These are phyloP conservation scores for Stellera chamaejasme DNA, from an alignment of 345 rosid genomes.

Conservation along the genomic window DNA sequence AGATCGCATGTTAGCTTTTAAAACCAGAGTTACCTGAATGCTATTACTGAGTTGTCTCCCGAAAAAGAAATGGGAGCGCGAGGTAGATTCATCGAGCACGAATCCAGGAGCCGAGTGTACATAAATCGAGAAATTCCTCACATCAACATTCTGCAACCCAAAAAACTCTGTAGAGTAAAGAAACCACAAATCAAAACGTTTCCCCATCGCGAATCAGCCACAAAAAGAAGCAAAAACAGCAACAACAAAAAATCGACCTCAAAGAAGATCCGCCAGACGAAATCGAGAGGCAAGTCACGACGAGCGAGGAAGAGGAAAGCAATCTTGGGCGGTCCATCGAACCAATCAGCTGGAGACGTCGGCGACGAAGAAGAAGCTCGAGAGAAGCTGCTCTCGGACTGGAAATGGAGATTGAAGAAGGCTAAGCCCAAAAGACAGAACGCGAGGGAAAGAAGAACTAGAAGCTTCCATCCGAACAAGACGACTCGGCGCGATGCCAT, in stretches of 20 bases:
- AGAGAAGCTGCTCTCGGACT: slow-evolving; percentile 1
- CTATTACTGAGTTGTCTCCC: neutral
- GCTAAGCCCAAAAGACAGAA: slow-evolving; percentile 28
- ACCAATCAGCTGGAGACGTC: neutral
- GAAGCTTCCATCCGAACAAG: slow-evolving; percentile 36
- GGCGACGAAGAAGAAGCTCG: neutral
- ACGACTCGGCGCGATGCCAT: slow-evolving; percentile 16
- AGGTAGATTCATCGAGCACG: slow-evolving; percentile 36
- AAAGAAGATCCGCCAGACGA: slow-evolving; percentile 41
- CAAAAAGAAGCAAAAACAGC: neutral
- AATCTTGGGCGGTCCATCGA: slow-evolving; percentile 26
- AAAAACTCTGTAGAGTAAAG: neutral
- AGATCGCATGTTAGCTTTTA: neutral
- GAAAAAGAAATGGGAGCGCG: slow-evolving; percentile 43
- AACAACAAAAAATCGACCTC: slow-evolving; percentile 18
- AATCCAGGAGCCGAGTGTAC: slow-evolving; percentile 51
- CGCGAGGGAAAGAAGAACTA: slow-evolving; percentile 28
- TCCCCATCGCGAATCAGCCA: neutral
- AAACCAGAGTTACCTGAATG: neutral
- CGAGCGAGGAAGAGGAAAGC: slow-evolving; percentile 40
- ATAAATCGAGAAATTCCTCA: slow-evolving; percentile 33
- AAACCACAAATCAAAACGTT: neutral
- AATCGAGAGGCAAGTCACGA: slow-evolving; percentile 32
- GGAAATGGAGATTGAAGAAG: slow-evolving; percentile 31
- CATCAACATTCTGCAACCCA: slow-evolving; percentile 32